Evolutionary conservation across 192 early-diverging fungal species (phyloP).

Genomic region (Backusella luteola): DNA sequence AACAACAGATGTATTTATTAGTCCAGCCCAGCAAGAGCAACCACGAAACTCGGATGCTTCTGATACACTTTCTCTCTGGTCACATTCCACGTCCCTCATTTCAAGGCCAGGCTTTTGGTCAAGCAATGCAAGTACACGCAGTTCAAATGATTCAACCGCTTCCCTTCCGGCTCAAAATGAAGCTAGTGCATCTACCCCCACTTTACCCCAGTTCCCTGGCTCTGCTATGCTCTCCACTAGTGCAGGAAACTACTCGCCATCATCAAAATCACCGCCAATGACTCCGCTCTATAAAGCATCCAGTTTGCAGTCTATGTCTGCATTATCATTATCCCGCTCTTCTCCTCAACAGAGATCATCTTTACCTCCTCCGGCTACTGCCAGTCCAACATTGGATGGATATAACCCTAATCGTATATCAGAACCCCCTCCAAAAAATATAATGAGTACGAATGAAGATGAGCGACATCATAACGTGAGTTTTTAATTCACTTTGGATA

Average conservation of each 20-base stretch:
- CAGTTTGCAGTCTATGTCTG: not conserved
- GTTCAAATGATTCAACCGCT: conserved; percentile 20
- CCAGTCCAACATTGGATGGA: not conserved
- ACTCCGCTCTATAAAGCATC: not conserved
- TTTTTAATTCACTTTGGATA: not conserved
- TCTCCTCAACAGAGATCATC: conserved; percentile 8
- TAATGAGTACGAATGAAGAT: not conserved
- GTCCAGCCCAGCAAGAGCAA: conserved; percentile 13
- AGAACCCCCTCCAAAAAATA: conserved; percentile 1
- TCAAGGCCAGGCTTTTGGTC: conserved; percentile 20
- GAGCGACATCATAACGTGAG: not conserved
- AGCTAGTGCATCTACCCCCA: not conserved
- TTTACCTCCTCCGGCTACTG: not conserved
- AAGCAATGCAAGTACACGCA: conserved; percentile 12
- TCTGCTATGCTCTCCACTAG: conserved; percentile 18
- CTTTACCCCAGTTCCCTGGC: conserved; percentile 23
- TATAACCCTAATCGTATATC: conserved; percentile 4
- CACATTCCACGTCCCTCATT: conserved; percentile 14
- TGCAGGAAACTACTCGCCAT: not conserved
- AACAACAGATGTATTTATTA: conserved; percentile 18
- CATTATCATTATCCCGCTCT: not conserved
- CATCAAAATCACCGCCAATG: conserved; percentile 14
- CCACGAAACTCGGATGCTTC: conserved; percentile 18
- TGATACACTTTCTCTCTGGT: conserved; percentile 15
- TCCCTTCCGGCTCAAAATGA: conserved; percentile 10